Evolutionary conservation across 2,329 filamentous ascomycete species (phyloP).

Genomic region (Fusarium sp.): DNA sequence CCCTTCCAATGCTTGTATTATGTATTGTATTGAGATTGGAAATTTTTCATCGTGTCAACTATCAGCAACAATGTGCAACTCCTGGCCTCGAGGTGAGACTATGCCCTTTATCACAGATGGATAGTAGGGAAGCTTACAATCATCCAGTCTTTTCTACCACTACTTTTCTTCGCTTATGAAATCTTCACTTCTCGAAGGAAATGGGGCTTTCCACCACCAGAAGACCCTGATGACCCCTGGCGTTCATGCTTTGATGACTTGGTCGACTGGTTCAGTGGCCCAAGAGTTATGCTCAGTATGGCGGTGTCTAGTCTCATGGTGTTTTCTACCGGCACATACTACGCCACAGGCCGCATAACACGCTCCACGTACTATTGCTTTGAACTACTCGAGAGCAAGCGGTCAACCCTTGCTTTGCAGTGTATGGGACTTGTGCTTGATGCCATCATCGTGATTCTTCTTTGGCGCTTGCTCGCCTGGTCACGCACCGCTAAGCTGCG

Average conservation of each 20-base stretch:
- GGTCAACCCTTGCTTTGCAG: constrained; percentile 55
- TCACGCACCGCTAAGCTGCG: constrained; percentile 59
- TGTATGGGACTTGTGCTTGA: constrained; percentile 58
- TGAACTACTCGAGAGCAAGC: constrained; percentile 51
- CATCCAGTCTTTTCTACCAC: constrained; percentile 58
- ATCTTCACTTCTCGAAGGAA: constrained; percentile 51
- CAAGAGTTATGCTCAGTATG: constrained; percentile 50
- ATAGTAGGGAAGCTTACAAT: constrained; percentile 3
- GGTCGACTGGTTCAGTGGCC: constrained; percentile 57
- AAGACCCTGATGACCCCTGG: constrained; percentile 59
- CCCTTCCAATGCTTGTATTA: constrained; percentile 55
- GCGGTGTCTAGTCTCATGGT: constrained; percentile 51
- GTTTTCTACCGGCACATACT: constrained; percentile 57
- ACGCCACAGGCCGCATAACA: constrained; percentile 51
- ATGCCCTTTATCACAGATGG: not conserved
- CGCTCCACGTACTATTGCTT: constrained; percentile 66
- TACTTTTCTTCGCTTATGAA: constrained; percentile 58
- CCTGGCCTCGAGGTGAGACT: constrained; percentile 59
- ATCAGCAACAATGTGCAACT: constrained; percentile 61
- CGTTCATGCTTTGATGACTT: constrained; percentile 60
- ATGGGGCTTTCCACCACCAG: constrained; percentile 46
- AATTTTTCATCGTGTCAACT: constrained; percentile 57
- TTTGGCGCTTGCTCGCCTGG: constrained; percentile 65
- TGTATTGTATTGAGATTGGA: constrained; percentile 61
- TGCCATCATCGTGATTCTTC: constrained; percentile 56